These are phyloP conservation scores for Periglandula ipomoeae DNA, from an alignment of 2,329 filamentous ascomycete species.

Conservation along the genomic window DNA sequence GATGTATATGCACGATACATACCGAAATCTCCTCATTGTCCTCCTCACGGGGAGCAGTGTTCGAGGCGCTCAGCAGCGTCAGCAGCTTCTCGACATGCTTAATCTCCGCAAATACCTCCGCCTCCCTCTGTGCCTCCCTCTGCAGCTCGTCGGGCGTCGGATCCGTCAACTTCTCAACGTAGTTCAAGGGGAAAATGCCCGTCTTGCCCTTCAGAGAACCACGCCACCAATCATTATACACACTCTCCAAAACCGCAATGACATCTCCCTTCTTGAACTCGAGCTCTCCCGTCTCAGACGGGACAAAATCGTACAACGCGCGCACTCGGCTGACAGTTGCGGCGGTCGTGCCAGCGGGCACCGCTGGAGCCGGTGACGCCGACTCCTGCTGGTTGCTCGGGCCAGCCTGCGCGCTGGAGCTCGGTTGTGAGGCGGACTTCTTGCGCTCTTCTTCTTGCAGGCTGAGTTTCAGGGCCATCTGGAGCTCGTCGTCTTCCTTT, in stretches of 20 bases:
- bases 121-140: conserved; percentile 91
- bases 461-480: conserved; percentile 89
- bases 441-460: conserved; percentile 75
- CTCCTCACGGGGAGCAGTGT: conserved; percentile 68
- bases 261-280: conserved; percentile 96
- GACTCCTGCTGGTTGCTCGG: conserved; percentile 31
- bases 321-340: conserved; percentile 92
- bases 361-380: conserved; percentile 38
- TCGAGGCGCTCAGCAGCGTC: conserved; percentile 82
- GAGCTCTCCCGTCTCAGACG: conserved; percentile 87
- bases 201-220: conserved; percentile 89
- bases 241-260: conserved; percentile 92
- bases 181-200: conserved; percentile 96
- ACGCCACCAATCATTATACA: conserved; percentile 99
- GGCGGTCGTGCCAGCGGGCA: conserved; percentile 79
- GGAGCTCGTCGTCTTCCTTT: conserved; percentile 94
- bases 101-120: conserved; percentile 56
- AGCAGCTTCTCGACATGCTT: conserved; percentile 63
- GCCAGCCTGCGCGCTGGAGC: conserved; percentile 21
- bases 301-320: conserved; percentile 88
- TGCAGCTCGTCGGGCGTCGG: conserved; percentile 91
- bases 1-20: conserved; percentile 17
- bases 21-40: conserved; percentile 96
- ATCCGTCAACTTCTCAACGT: conserved; percentile 94
- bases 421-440: conserved; percentile 32